These are phyloP conservation scores for Chlorella sp. DNA, from an alignment of 139 green algal genomes.

Conservation along the genomic window DNA sequence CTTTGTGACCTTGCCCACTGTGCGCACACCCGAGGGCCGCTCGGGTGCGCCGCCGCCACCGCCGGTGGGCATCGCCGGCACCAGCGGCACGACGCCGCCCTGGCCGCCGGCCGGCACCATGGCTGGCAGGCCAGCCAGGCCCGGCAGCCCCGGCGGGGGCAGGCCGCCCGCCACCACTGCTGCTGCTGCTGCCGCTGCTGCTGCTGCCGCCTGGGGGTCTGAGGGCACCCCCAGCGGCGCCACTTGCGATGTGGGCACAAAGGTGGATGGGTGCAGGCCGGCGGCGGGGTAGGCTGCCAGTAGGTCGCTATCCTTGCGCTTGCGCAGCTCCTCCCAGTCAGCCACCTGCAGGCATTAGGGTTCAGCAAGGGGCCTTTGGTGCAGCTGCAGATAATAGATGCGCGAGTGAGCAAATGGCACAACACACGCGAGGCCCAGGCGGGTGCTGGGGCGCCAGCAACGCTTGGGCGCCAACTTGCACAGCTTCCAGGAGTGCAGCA, in stretches of 20 bases:
- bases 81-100: constrained; percentile 4
- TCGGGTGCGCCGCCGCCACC: background rate
- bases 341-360: background rate
- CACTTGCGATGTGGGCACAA: constrained; percentile 35
- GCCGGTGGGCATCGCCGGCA: constrained; percentile 9
- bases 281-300: constrained; percentile 9
- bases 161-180: background rate
- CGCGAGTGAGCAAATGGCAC: too few relatives aligned
- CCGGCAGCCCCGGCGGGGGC: background rate
- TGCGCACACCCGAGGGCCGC: background rate
- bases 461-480: too few relatives aligned
- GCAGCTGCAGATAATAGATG: too few relatives aligned
- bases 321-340: constrained; percentile 37
- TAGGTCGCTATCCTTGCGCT: constrained; percentile 14
- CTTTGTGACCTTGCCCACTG: constrained; percentile 37
- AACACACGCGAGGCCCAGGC: too few relatives aligned
- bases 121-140: background rate
- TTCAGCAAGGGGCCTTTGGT: too few relatives aligned
- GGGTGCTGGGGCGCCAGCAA: too few relatives aligned
- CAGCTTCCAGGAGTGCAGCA: too few relatives aligned
- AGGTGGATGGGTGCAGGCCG: constrained; percentile 23
- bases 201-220: background rate
- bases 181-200: background rate
- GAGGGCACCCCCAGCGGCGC: background rate
- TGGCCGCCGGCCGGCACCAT: background rate